phyloP scores from a whole-genome alignment of 2,329 filamentous ascomycete genomes.

The Arthrobotrys pseudoclavata region DNA sequence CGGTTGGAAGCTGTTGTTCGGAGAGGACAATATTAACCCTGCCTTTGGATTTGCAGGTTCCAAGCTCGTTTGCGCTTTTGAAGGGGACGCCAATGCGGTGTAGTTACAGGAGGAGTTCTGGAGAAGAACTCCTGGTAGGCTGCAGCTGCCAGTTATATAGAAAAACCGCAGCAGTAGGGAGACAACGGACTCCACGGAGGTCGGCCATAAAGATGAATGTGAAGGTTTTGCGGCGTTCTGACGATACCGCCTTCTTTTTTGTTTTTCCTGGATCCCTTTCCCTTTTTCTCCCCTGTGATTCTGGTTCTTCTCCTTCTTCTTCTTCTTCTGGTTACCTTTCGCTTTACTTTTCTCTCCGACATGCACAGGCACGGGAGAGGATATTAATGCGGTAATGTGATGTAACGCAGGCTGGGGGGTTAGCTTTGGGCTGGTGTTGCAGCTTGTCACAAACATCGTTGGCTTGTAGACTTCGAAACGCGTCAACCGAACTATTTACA shows the following conservation, averaged over 20 bases:
- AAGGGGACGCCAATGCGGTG: slow-evolving; percentile 4
- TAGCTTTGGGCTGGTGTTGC: slow-evolving; percentile 28
- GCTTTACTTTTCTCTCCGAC: slow-evolving; percentile 11
- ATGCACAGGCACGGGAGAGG: slow-evolving; percentile 20
- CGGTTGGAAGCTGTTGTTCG: slow-evolving; percentile 16
- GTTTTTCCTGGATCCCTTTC: background rate
- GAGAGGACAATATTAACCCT: slow-evolving; percentile 24
- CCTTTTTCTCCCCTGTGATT: background rate
- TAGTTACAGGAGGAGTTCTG: slow-evolving; percentile 5
- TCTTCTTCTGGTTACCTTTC: background rate
- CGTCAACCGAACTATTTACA: slow-evolving; percentile 22
- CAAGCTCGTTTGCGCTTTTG: slow-evolving; percentile 8
- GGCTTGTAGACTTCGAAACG: slow-evolving; percentile 11
- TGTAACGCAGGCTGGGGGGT: slow-evolving; percentile 29
- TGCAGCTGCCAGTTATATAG: slow-evolving; percentile 28
- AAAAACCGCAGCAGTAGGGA: slow-evolving; percentile 4
- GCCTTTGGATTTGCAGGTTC: background rate
- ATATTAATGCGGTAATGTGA: slow-evolving; percentile 30
- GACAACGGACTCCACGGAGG: slow-evolving; percentile 19
- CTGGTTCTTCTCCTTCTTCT: background rate
- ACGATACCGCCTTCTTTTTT: background rate
- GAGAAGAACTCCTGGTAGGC: slow-evolving; percentile 14
- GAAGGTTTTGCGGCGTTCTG: slow-evolving; percentile 12
- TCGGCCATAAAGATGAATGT: slow-evolving; percentile 27
- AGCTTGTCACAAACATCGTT: slow-evolving; percentile 27